Percentiles rank a stretch among this genome's conserved stretches.
phyloP scores from a whole-genome alignment of 1,284 basidiomycete species.

The Austroboletus niveus region DNA sequence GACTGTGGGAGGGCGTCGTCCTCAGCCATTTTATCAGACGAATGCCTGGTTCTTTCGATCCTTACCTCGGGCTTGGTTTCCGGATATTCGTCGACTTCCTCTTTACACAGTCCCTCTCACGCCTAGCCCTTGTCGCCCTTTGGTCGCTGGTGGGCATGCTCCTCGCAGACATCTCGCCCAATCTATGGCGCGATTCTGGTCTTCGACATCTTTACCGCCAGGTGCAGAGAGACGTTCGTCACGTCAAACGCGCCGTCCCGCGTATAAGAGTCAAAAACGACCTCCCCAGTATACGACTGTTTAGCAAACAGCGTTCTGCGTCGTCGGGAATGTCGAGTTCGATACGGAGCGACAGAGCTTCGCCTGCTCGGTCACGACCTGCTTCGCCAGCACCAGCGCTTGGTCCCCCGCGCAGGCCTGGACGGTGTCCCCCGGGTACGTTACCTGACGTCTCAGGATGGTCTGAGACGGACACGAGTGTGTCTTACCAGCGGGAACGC shows the following conservation, averaged over 20 bases:
- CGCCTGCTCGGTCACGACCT: constrained; percentile 24
- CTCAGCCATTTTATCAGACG: constrained; percentile 68
- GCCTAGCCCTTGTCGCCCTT: constrained; percentile 56
- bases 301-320: constrained; percentile 17
- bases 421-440: constrained; percentile 30
- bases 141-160: constrained; percentile 70
- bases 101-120: constrained; percentile 56
- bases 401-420: constrained; percentile 18
- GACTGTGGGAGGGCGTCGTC: constrained; percentile 73
- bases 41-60: constrained; percentile 52
- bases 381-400: constrained; percentile 16
- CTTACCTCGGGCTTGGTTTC: constrained; percentile 61
- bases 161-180: constrained; percentile 62
- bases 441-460: constrained; percentile 30
- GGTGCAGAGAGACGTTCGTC: constrained; percentile 45
- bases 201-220: constrained; percentile 53
- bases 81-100: constrained; percentile 67
- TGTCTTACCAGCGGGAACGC: constrained; percentile 22
- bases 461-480: constrained; percentile 28
- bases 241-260: constrained; percentile 31
- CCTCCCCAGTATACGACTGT: constrained; percentile 29
- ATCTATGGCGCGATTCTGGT: constrained; percentile 58
- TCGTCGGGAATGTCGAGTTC: constrained; percentile 22
- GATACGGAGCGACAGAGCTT: constrained; percentile 31
- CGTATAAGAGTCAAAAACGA: constrained; percentile 32